Percentiles rank a stretch among this genome's conserved stretches.
Evolutionary conservation across 345 rosid species (phyloP).

Genomic region (Populus tremula): DNA sequence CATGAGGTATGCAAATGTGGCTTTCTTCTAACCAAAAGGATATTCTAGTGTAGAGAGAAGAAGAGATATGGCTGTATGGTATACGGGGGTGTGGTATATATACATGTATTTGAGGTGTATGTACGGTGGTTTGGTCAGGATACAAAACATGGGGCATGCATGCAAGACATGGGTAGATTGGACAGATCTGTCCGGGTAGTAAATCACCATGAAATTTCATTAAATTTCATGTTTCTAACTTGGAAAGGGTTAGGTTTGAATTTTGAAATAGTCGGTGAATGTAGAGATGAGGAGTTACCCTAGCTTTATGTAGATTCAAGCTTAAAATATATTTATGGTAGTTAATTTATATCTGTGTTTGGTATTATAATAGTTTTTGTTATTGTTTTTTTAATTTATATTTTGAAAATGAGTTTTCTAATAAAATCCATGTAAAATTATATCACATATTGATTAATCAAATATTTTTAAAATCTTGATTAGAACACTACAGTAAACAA

Average conservation of each 20-base stretch:
- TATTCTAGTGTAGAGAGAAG: neutral
- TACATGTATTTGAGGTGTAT: neutral
- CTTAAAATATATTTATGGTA: no score
- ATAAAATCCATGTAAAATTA: no score
- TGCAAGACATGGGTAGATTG: neutral
- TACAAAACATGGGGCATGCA: neutral
- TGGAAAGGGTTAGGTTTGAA: neutral
- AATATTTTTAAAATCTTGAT: no score
- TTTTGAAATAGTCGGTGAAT: neutral
- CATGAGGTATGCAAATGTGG: constrained; percentile 16
- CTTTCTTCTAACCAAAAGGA: neutral
- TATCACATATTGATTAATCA: no score
- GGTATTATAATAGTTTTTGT: no score
- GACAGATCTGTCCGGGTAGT: no score
- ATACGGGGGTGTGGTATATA: neutral
- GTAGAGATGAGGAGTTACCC: neutral
- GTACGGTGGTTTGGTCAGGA: neutral
- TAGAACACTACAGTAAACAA: no score
- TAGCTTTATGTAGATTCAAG: neutral
- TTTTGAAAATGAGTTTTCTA: no score
- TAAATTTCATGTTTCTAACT: neutral
- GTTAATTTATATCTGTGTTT: no score
- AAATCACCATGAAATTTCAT: neutral
- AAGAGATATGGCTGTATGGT: neutral
- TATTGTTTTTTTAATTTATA: no score